Percentiles rank a stretch among this genome's conserved stretches.
These are phyloP conservation scores for Fraxinus americana DNA, from an alignment of 257 asterid genomes.

Conservation along the genomic window DNA sequence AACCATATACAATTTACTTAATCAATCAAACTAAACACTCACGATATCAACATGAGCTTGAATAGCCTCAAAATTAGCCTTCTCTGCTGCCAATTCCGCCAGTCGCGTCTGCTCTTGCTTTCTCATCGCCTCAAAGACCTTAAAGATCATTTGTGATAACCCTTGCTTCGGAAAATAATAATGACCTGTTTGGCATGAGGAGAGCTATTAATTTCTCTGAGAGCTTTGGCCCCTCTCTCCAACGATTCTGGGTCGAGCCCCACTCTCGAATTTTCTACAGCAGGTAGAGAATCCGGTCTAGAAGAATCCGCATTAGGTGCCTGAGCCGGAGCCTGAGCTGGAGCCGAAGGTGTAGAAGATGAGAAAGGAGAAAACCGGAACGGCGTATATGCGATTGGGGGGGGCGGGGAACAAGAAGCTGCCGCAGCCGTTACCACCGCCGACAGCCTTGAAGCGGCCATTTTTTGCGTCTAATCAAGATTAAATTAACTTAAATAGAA, in stretches of 20 bases:
- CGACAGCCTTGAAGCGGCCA: slow-evolving; percentile 52
- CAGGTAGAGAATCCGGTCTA: too few relatives aligned
- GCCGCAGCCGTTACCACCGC: slow-evolving; percentile 50
- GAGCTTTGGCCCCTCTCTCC: slow-evolving; percentile 84
- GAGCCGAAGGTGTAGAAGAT: slow-evolving; percentile 42
- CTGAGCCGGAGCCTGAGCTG: slow-evolving; percentile 34
- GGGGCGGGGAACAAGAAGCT: slow-evolving; percentile 41
- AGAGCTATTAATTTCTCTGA: slow-evolving; percentile 76
- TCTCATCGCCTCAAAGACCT: slow-evolving; percentile 89
- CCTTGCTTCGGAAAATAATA: neutral
- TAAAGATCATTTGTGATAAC: neutral
- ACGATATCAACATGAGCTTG: slow-evolving; percentile 84
- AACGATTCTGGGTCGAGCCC: slow-evolving; percentile 75
- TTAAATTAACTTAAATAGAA: neutral
- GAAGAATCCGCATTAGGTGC: slow-evolving; percentile 27
- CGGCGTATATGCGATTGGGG: slow-evolving; percentile 43
- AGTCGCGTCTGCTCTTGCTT: slow-evolving; percentile 77
- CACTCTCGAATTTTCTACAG: slow-evolving; percentile 31
- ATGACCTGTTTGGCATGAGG: slow-evolving; percentile 56
- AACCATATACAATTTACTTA: slow-evolving; percentile 3
- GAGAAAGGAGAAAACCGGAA: slow-evolving; percentile 63
- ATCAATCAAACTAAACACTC: slow-evolving; percentile 30
- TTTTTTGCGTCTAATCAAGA: slow-evolving; percentile 3
- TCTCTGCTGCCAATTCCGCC: slow-evolving; percentile 77
- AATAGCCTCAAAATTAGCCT: slow-evolving; percentile 70